These are phyloP conservation scores for Ceratobasidium sp. DNA, from an alignment of 1,284 basidiomycete species.

Conservation along the genomic window DNA sequence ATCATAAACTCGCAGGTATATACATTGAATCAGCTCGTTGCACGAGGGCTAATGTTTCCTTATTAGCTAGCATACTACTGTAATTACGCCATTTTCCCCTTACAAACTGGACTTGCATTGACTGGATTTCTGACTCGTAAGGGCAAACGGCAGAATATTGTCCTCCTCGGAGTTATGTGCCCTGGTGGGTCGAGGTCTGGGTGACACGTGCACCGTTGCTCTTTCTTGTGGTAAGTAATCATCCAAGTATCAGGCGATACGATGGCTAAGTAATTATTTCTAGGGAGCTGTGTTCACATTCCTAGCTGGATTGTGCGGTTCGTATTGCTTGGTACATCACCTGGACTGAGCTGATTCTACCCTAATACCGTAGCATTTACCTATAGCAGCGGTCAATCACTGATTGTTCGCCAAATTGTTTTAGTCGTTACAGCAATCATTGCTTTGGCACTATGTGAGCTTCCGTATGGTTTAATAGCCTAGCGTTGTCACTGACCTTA, in stretches of 20 bases:
- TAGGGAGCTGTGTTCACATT: too few species aligned
- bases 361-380: slow-evolving; percentile 44
- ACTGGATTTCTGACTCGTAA: too few species aligned
- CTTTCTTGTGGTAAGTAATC: slow-evolving; percentile 38
- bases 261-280: too few species aligned
- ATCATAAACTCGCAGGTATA: slow-evolving; percentile 78
- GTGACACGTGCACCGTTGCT: slow-evolving; percentile 58
- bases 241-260: too few species aligned
- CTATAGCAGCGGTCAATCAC: slow-evolving; percentile 39
- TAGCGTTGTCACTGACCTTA: too few species aligned
- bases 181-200: slow-evolving; percentile 84
- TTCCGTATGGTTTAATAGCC: too few species aligned
- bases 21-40: not conserved
- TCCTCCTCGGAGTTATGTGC: slow-evolving; percentile 72
- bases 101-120: not conserved
- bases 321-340: too few species aligned
- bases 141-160: slow-evolving; percentile 72
- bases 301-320: too few species aligned
- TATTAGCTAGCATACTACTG: slow-evolving; percentile 49
- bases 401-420: slow-evolving; percentile 7
- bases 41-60: not conserved
- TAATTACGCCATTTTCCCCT: not conserved
- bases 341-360: too few species aligned
- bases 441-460: slow-evolving; percentile 40
- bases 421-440: slow-evolving; percentile 46